Evolutionary conservation across 2,329 filamentous ascomycete genomes (phyloP).

Genomic region (Monilinia vaccinii-corymbosi): DNA sequence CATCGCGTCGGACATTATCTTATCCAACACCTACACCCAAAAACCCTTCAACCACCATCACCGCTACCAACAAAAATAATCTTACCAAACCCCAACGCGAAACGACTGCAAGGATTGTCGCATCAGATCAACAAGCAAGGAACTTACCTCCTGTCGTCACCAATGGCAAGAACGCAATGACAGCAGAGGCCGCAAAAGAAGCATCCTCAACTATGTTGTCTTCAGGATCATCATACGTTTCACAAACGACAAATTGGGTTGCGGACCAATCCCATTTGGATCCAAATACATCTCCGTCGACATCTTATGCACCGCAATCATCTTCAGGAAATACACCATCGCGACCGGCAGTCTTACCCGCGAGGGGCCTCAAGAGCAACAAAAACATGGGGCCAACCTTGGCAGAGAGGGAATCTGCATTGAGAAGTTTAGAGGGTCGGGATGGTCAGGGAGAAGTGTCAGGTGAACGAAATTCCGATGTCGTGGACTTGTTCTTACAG

Average conservation of each 20-base stretch:
- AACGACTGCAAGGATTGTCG: neutral
- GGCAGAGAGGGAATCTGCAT: slow-evolving; percentile 13
- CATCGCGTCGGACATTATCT: slow-evolving; percentile 9
- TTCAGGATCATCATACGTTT: slow-evolving; percentile 16
- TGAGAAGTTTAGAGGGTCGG: slow-evolving; percentile 23
- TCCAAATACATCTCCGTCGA: neutral
- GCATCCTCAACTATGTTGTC: slow-evolving; percentile 25
- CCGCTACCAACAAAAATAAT: neutral
- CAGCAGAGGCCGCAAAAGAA: slow-evolving; percentile 12
- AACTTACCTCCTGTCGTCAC: slow-evolving; percentile 11
- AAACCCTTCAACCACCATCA: neutral
- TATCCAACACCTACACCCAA: slow-evolving; percentile 6
- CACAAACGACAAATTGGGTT: slow-evolving; percentile 25
- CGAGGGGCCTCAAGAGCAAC: slow-evolving; percentile 24
- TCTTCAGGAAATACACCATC: slow-evolving; percentile 12
- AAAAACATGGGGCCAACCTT: slow-evolving; percentile 21
- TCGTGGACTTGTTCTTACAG: slow-evolving; percentile 28
- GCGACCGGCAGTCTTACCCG: slow-evolving; percentile 23
- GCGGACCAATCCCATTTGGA: slow-evolving; percentile 20
- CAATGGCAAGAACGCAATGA: slow-evolving; percentile 13
- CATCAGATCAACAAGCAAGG: slow-evolving; percentile 4
- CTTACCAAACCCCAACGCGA: neutral
- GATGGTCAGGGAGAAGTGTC: slow-evolving; percentile 12
- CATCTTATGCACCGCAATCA: slow-evolving; percentile 3
- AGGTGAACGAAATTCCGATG: slow-evolving; percentile 27